Conservation (phyloP, 2,329 filamentous ascomycete genomes). For the Drechslerella coelobrocha region DNA sequence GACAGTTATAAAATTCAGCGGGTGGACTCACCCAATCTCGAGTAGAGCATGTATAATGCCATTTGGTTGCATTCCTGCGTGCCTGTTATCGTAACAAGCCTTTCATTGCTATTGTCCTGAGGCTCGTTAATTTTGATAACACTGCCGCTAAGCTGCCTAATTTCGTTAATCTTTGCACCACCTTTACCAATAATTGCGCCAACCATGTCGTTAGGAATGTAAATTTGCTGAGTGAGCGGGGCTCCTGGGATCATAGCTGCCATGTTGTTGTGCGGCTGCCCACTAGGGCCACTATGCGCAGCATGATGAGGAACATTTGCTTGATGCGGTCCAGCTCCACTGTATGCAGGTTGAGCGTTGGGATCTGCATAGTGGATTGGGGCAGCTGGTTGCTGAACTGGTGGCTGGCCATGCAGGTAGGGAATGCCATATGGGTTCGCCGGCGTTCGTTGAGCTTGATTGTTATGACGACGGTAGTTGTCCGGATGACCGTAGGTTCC, state of each 20-base stretch:
- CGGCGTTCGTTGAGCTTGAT: constrained; percentile 76
- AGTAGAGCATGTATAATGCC: constrained; percentile 99
- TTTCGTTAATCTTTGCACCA: constrained; percentile 99
- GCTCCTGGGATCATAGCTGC: constrained; percentile 77
- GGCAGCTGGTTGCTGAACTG: constrained; percentile 67
- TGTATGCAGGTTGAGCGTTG: constrained; percentile 76
- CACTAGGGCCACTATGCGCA: constrained; percentile 71
- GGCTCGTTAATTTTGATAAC: constrained; percentile 99
- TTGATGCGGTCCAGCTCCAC: constrained; percentile 78
- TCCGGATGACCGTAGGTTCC: constrained; percentile 93
- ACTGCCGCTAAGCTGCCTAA: constrained; percentile 92
- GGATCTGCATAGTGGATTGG: constrained; percentile 81
- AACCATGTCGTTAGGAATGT: constrained; percentile 99
- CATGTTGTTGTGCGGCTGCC: constrained; percentile 68
- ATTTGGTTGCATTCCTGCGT: constrained; percentile 99
- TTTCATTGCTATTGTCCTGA: constrained; percentile 98
- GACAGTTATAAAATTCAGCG: constrained; percentile 57
- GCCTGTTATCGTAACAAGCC: constrained; percentile 94
- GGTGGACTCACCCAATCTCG: constrained; percentile 78
- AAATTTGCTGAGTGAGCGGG: constrained; percentile 96
- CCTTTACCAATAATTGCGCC: constrained; percentile 99
- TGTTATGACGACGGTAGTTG: constrained; percentile 78
- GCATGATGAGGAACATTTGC: constrained; percentile 69
- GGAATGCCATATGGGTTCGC: constrained; percentile 72
- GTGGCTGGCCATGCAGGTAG: constrained; percentile 74